phyloP scores from a whole-genome alignment of 345 rosid genomes.

The Sonneratia caseolaris region DNA sequence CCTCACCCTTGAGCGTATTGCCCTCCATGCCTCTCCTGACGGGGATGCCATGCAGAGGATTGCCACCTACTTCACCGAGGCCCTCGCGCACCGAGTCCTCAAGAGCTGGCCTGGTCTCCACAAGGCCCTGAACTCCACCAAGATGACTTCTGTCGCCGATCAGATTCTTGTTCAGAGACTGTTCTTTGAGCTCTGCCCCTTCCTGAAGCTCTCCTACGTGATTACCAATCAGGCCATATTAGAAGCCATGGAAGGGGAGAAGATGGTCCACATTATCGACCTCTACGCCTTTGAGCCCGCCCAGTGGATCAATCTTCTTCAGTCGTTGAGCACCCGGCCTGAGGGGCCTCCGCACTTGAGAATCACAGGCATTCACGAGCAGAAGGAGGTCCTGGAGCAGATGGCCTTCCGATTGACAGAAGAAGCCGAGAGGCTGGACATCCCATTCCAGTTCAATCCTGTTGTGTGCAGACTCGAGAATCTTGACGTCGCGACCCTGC shows the following conservation, averaged over 20 bases:
- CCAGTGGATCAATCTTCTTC: conserved; percentile 63
- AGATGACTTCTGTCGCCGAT: conserved; percentile 29
- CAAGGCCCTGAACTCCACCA: conserved; percentile 59
- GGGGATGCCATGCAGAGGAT: conserved; percentile 70
- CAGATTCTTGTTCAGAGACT: conserved; percentile 40
- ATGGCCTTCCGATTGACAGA: conserved; percentile 48
- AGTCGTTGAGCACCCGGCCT: conserved; percentile 41
- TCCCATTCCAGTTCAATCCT: conserved; percentile 64
- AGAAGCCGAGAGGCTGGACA: conserved; percentile 61
- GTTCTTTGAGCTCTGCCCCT: conserved; percentile 67
- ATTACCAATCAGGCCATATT: conserved; percentile 59
- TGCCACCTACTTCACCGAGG: conserved; percentile 67
- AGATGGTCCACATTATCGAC: conserved; percentile 67
- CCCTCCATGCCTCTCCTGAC: conserved; percentile 56
- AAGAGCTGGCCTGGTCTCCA: conserved; percentile 66
- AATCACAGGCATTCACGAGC: conserved; percentile 60
- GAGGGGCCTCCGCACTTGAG: conserved; percentile 72
- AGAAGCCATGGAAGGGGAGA: conserved; percentile 70
- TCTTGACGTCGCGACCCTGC: conserved; percentile 41
- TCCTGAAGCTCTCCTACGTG: conserved; percentile 49
- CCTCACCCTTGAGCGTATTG: conserved; percentile 46
- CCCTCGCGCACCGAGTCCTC: conserved; percentile 55
- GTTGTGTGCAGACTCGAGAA: conserved; percentile 47
- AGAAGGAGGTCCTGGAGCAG: conserved; percentile 52
- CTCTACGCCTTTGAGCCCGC: conserved; percentile 55